A percentile compares a stretch with the other conserved stretches of the same genome.
Conservation (phyloP, 2,329 filamentous ascomycete genomes). For the Endoconidiophora polonica region DNA sequence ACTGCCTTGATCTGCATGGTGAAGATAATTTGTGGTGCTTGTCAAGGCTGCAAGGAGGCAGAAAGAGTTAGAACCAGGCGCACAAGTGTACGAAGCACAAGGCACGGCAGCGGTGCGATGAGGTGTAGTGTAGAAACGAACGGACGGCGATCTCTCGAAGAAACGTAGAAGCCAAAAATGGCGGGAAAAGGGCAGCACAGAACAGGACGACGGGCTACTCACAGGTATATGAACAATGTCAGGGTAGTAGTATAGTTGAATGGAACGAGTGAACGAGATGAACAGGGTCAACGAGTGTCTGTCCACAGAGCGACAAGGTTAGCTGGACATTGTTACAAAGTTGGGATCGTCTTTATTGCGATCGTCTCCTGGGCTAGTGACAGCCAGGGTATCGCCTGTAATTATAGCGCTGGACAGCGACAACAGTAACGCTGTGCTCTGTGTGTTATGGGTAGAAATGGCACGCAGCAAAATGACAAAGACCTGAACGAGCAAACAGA, state of each 20-base stretch:
- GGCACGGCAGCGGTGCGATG: neutral
- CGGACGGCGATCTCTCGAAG: slow-evolving; percentile 5
- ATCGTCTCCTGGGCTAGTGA: neutral
- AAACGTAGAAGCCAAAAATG: slow-evolving; percentile 5
- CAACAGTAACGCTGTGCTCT: neutral
- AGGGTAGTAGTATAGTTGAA: slow-evolving; percentile 22
- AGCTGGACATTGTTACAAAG: neutral
- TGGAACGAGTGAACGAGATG: slow-evolving; percentile 45
- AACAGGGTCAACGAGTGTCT: slow-evolving; percentile 34
- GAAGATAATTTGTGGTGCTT: slow-evolving; percentile 3
- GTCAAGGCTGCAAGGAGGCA: neutral
- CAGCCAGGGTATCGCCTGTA: neutral
- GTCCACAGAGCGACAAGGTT: neutral
- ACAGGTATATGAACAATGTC: slow-evolving; percentile 20
- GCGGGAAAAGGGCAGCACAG: slow-evolving; percentile 19
- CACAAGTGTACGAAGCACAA: slow-evolving; percentile 7
- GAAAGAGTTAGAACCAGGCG: slow-evolving; percentile 12
- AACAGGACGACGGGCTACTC: neutral
- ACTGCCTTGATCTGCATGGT: slow-evolving; percentile 34
- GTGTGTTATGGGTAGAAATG: neutral
- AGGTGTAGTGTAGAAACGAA: neutral
- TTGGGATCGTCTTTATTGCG: neutral
- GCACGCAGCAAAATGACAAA: neutral
- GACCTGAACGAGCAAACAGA: no score
- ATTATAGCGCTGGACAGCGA: neutral